Percentiles rank a stretch among this genome's conserved stretches.
Evolutionary conservation across 371 early-diverging fungal genomes (phyloP).

Genomic region (Saksenaea oblongispora): DNA sequence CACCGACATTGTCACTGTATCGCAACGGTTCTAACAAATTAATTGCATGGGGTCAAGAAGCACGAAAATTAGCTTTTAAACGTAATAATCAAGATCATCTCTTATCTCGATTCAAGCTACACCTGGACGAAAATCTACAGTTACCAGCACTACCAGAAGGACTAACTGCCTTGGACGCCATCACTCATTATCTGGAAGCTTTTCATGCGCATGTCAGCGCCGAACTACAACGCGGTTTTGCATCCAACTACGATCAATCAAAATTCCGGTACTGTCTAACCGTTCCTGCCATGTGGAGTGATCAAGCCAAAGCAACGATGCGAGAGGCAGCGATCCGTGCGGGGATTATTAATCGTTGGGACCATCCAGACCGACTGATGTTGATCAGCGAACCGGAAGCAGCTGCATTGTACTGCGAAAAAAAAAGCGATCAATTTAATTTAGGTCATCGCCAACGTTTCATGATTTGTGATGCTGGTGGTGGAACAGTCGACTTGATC

Average conservation of each 20-base stretch:
- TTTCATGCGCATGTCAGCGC: constrained; percentile 45
- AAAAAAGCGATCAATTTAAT: constrained; percentile 49
- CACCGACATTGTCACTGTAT: constrained; percentile 46
- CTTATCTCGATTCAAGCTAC: constrained; percentile 45
- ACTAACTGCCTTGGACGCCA: constrained; percentile 35
- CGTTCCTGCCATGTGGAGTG: constrained; percentile 57
- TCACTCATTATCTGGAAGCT: constrained; percentile 48
- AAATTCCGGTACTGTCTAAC: constrained; percentile 52
- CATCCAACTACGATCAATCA: constrained; percentile 46
- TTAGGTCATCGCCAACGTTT: constrained; percentile 52
- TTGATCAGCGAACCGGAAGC: constrained; percentile 56
- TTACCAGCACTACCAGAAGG: constrained; percentile 34
- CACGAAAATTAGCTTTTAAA: constrained; percentile 40
- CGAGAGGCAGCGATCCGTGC: constrained; percentile 51
- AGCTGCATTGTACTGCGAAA: constrained; percentile 50
- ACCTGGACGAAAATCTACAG: constrained; percentile 45
- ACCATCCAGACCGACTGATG: constrained; percentile 51
- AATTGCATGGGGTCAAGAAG: constrained; percentile 52
- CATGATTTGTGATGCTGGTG: constrained; percentile 70
- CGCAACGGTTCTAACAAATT: constrained; percentile 45
- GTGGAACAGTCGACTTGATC: constrained; percentile 66
- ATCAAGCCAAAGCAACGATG: constrained; percentile 52
- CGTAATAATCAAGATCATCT: constrained; percentile 43
- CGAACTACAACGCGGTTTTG: constrained; percentile 48
- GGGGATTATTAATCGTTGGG: constrained; percentile 46